Percentiles rank a stretch among this genome's conserved stretches.
Conservation (phyloP, 1,284 basidiomycete genomes). For the Cryptococcus depauperatus region DNA sequence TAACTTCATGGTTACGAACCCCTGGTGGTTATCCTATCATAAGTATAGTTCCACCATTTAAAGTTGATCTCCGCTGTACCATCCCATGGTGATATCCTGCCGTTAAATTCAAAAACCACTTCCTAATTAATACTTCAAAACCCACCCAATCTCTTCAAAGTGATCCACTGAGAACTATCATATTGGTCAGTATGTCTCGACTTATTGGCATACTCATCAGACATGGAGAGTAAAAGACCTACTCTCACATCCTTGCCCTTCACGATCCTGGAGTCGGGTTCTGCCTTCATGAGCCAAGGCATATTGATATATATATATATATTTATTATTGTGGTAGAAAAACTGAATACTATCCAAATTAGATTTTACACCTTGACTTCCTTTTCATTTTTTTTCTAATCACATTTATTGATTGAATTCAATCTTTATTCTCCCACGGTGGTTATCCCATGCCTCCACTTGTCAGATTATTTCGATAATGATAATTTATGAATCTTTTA, state of each 20-base stretch:
- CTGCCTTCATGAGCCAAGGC: conserved; percentile 82
- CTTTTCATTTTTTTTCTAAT: no score
- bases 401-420: no score
- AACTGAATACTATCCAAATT: no score
- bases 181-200: conserved; percentile 9
- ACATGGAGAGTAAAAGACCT: conserved; percentile 12
- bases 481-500: no score
- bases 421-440: conserved; percentile 1
- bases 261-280: conserved; percentile 76
- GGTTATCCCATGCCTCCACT: conserved; percentile 1
- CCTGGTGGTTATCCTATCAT: conserved; percentile 22
- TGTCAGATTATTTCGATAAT: no score
- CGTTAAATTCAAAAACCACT: neutral
- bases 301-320: conserved; percentile 11
- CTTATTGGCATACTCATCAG: no score
- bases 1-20: conserved; percentile 74
- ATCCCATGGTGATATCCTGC: conserved; percentile 73
- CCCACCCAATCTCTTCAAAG: conserved; percentile 57
- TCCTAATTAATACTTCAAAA: neutral
- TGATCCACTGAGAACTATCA: conserved; percentile 83
- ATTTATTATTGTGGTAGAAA: neutral
- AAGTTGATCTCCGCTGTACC: conserved; percentile 47
- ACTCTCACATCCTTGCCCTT: conserved; percentile 89
- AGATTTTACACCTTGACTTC: no score
- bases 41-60: neutral